phyloP scores from a whole-genome alignment of 2,329 filamentous ascomycete genomes.

The Cordyceps javanica region DNA sequence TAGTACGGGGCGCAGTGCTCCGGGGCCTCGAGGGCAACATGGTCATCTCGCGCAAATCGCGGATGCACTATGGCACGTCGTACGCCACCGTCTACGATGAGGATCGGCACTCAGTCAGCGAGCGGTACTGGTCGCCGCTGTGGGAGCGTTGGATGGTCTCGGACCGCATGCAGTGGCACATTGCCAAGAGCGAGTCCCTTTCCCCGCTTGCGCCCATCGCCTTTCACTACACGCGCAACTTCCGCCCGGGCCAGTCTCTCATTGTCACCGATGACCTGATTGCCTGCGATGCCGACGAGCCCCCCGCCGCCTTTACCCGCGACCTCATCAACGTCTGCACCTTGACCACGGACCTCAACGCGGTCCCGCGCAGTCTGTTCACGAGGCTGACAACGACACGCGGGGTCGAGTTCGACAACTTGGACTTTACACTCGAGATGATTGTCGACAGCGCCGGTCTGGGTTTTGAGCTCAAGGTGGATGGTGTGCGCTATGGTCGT shows the following conservation, averaged over 20 bases:
- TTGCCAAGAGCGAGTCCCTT: slow-evolving; percentile 71
- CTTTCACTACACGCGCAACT: slow-evolving; percentile 83
- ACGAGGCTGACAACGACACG: slow-evolving; percentile 71
- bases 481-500: slow-evolving; percentile 68
- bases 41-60: slow-evolving; percentile 66
- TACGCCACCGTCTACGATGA: slow-evolving; percentile 79
- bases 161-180: slow-evolving; percentile 82
- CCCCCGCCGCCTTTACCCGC: slow-evolving; percentile 52
- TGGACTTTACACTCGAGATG: slow-evolving; percentile 80
- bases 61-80: slow-evolving; percentile 74
- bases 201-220: slow-evolving; percentile 69
- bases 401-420: slow-evolving; percentile 74
- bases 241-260: slow-evolving; percentile 69
- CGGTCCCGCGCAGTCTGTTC: slow-evolving; percentile 67
- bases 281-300: slow-evolving; percentile 63
- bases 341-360: slow-evolving; percentile 71
- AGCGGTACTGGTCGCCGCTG: slow-evolving; percentile 72
- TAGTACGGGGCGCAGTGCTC: slow-evolving; percentile 70
- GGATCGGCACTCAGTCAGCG: slow-evolving; percentile 63
- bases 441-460: slow-evolving; percentile 71
- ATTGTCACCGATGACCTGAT: slow-evolving; percentile 76
- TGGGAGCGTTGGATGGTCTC: slow-evolving; percentile 82
- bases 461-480: slow-evolving; percentile 72
- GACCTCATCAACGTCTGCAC: slow-evolving; percentile 70
- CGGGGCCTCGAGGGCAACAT: slow-evolving; percentile 72